Base-by-base conservation (phyloP, 2,329 filamentous ascomycete genomes). In the Fusarium chlamydosporum region DNA sequence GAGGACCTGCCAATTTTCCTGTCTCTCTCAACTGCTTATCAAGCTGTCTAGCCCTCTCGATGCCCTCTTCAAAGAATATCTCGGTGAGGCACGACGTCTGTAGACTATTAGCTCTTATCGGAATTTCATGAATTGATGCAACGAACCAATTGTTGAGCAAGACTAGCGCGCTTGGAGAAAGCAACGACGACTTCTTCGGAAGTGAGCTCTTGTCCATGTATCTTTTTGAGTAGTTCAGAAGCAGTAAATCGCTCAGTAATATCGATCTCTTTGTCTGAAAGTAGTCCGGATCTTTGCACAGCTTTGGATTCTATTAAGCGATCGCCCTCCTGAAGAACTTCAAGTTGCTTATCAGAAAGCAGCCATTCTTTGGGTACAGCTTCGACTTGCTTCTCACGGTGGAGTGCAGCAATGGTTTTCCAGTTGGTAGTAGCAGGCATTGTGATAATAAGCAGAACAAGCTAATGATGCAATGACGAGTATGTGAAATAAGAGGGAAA, bases 1-100 rank as follows among this genome's bases (percentile, higher is more conserved):
- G 41, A 3, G 71, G 71, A 0, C 71, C 71, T 18, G 62, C 66
- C 10, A 68, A 9, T n/a, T 72, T 67, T 3, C 71, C 71, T 6
- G 71, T 73, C 9, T 54, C 59, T 15, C 65, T 56, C 15, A 73
- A 26, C 12, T 73, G 61, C 18, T 73, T 60, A 4, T 73, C 71
- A 5, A 73, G 55, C 2, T 56, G 18, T 4, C 45, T 61, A 0
- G 71, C 71, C 26, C 71, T 55, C 4, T 67, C 54, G 1, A 73
- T 64, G 0, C 61, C 71, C 13, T 73, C 71, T 5, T 61, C 38
- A 8, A 73, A 73, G 11, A 68, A 56, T 1, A 73, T 65, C 37
- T 73, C 71, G 1, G 71, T 73, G 35, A 73, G 27, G 8, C 68
- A 73, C 1, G 61, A 63, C 9, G 68, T 73, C 71, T 73, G 1